Evolutionary conservation across 2,329 filamentous ascomycete species (phyloP), one percentile per base, ranked within the genome.

Genomic region (Beauveria brongniartii): DNA sequence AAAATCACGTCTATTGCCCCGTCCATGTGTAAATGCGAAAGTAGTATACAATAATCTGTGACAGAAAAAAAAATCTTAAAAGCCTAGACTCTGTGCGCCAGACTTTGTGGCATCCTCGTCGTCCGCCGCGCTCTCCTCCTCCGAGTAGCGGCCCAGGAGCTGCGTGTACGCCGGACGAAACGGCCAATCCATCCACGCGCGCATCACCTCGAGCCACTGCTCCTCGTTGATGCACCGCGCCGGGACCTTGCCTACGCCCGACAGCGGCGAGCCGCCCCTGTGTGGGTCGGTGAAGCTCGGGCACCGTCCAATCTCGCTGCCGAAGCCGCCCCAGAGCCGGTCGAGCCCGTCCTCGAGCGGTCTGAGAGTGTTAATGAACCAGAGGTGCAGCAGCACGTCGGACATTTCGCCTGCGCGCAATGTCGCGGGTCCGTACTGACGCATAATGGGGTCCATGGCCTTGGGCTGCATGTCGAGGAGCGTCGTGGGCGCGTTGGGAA

Each of bases 401-500:
- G 84, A 80, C 10, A 77, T 73, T 66, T 84, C 80, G 50, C 78
- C 80, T 1, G 75, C 69, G 46, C 75, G 76, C 28, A 67, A 72
- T 2, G 72, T 73, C 1, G 59, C 62, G 2, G 74, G 70, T 0
- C 80, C 80, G 59, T 73, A 72, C 59, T 80, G 69, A 7, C 77
- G 77, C 22, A 87, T 67, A 2, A 82, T 66, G 1, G 75, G 77
- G 65, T 79, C 77, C 63, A 80, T 73, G 3, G 77, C 69, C 65
- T 80, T 80, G 3, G 90, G 89, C 65, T 86, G 82, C 62, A 91
- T 76, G 70, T 92, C 89, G 18, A 92, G 70, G 3, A 93, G 81
- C 12, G 77, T 74, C 60, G 84, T 76, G 7, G 78, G 74, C 9
- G 78, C 72, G 26, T 80, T 76, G 1, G 90, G 91, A 70, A 80